These are phyloP conservation scores for Echeveria elegans DNA, from an alignment of 164 flowering plant genomes.

Conservation along the genomic window DNA sequence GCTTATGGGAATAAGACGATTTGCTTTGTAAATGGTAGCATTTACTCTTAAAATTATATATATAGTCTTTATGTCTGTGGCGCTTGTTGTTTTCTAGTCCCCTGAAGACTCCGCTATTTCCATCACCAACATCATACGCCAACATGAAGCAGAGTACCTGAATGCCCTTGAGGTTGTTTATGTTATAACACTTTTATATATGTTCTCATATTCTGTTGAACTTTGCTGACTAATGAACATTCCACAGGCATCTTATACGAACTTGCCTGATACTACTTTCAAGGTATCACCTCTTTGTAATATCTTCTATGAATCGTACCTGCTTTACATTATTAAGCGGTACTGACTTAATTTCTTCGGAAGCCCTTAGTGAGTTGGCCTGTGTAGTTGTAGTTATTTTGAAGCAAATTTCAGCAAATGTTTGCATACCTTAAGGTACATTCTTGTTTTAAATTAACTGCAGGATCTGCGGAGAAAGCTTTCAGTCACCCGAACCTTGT, in stretches of 20 bases:
- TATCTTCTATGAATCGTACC: neutral
- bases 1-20: neutral
- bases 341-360: neutral
- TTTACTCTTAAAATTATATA: neutral
- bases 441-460: slow-evolving; percentile 8
- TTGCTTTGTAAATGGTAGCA: neutral
- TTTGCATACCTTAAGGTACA: neutral
- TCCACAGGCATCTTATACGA: slow-evolving; percentile 66
- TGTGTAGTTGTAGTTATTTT: neutral
- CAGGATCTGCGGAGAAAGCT: slow-evolving; percentile 97
- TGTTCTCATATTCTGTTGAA: neutral
- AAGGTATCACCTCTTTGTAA: slow-evolving; percentile 41
- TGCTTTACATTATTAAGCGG: neutral
- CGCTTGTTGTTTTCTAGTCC: slow-evolving; percentile 33
- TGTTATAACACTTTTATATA: neutral
- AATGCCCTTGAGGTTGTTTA: slow-evolving; percentile 66
- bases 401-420: neutral
- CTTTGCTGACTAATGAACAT: slow-evolving; percentile 16
- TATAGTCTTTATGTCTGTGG: neutral
- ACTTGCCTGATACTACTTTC: slow-evolving; percentile 89
- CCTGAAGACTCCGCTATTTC: slow-evolving; percentile 73
- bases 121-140: slow-evolving; percentile 62
- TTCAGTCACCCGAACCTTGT: slow-evolving; percentile 89
- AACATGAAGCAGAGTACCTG: slow-evolving; percentile 87
- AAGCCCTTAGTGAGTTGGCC: neutral